Conservation (phyloP, 2,329 filamentous ascomycete genomes). For the Blastomyces emzantsi region DNA sequence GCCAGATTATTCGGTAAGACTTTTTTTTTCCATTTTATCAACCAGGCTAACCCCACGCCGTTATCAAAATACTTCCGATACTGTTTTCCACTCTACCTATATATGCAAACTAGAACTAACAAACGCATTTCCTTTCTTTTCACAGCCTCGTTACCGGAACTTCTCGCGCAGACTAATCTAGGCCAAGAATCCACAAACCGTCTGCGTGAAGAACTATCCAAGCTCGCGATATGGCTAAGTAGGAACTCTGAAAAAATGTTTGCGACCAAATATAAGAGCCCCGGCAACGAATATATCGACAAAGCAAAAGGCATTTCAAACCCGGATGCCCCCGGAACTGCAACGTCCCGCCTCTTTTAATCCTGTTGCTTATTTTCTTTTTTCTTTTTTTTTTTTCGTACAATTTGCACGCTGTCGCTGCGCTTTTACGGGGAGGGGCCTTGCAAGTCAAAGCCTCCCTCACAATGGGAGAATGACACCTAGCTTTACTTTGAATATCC, state of each 20-base stretch:
- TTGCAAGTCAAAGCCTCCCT: background rate
- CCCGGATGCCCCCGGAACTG: conserved; percentile 24
- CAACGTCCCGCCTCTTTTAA: conserved; percentile 26
- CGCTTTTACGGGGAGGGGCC: background rate
- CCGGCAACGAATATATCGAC: conserved; percentile 34
- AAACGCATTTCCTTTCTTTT: conserved; percentile 5
- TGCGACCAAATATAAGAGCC: conserved; percentile 35
- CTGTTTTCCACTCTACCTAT: background rate
- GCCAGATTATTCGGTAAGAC: conserved; percentile 71
- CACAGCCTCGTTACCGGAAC: conserved; percentile 77
- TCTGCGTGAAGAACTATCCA: conserved; percentile 77
- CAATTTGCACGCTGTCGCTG: background rate
- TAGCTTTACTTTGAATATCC: background rate
- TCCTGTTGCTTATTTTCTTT: background rate
- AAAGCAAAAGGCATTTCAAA: conserved; percentile 26
- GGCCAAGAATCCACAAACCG: conserved; percentile 82
- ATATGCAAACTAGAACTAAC: background rate
- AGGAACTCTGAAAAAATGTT: conserved; percentile 73
- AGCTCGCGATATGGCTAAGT: conserved; percentile 77
- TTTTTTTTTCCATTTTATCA: background rate
- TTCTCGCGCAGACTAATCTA: conserved; percentile 97
- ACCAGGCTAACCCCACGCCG: background rate
- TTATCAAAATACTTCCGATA: background rate
- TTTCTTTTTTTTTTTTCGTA: no score
- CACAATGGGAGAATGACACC: background rate